These are phyloP conservation scores for Copromyces sp. DNA, from an alignment of 495 filamentous ascomycete genomes.

Conservation along the genomic window DNA sequence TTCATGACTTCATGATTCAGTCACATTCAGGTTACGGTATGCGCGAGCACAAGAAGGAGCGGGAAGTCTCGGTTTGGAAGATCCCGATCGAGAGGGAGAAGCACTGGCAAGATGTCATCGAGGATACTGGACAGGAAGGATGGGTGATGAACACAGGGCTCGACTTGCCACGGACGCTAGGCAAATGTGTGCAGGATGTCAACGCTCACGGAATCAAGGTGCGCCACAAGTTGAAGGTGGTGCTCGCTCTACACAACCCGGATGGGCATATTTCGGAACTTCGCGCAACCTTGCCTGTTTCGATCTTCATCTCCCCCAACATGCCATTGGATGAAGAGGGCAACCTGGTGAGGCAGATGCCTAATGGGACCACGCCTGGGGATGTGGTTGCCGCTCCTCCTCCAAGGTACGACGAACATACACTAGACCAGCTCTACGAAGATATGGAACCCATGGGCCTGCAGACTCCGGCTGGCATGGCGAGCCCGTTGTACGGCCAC, in stretches of 20 bases:
- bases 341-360: conserved; percentile 48
- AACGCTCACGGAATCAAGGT: conserved; percentile 77
- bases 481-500: conserved; percentile 64
- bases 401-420: conserved; percentile 78
- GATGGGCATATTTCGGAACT: conserved; percentile 91
- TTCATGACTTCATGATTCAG: conserved; percentile 54
- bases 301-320: conserved; percentile 88
- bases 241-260: conserved; percentile 81
- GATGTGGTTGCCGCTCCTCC: conserved; percentile 52
- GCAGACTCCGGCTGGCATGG: conserved; percentile 60
- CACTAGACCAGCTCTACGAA: conserved; percentile 79
- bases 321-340: conserved; percentile 75
- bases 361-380: conserved; percentile 22
- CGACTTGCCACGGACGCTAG: conserved; percentile 65
- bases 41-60: conserved; percentile 50
- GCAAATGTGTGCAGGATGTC: conserved; percentile 74
- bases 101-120: conserved; percentile 55
- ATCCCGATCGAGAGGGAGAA: conserved; percentile 47
- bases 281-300: conserved; percentile 74
- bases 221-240: conserved; percentile 75
- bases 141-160: conserved; percentile 62
- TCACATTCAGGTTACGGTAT: conserved; percentile 39
- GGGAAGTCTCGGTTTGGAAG: conserved; percentile 53
- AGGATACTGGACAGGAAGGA: conserved; percentile 61
- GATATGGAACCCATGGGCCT: conserved; percentile 68